Evolutionary conservation across 805 yeast genomes (phyloP).

Genomic region (Nematodospora valgi): DNA sequence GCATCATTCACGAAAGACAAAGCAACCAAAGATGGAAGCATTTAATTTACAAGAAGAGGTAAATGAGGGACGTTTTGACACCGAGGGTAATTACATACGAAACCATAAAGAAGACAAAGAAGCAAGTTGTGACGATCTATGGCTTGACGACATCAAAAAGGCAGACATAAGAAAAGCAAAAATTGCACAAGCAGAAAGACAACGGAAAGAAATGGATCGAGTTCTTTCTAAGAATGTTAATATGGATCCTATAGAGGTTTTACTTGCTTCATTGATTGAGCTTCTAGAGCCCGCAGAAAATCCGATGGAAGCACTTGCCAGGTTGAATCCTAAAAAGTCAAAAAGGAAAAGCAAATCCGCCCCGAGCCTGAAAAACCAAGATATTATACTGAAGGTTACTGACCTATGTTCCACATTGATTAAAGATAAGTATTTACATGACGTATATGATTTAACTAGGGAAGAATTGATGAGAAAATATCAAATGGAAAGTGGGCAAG

Average conservation of each 20-base stretch:
- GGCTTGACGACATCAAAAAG: slow-evolving; percentile 14
- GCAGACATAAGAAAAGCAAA: slow-evolving; percentile 35
- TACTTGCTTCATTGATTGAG: slow-evolving; percentile 32
- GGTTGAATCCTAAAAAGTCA: slow-evolving; percentile 28
- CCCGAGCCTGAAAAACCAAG: slow-evolving; percentile 12
- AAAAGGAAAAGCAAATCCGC: slow-evolving; percentile 17
- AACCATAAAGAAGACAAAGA: slow-evolving; percentile 32
- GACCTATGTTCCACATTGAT: slow-evolving; percentile 45
- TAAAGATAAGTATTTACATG: slow-evolving; percentile 35
- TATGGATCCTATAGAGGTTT: slow-evolving; percentile 9
- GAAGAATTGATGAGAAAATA: slow-evolving; percentile 50
- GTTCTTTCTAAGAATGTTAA: slow-evolving; percentile 12
- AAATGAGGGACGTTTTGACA: slow-evolving; percentile 58
- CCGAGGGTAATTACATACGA: slow-evolving; percentile 51
- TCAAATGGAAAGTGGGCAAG: slow-evolving; percentile 21
- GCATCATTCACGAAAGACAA: slow-evolving; percentile 9
- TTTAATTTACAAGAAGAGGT: slow-evolving; percentile 58
- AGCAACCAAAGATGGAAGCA: slow-evolving; percentile 52
- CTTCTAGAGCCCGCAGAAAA: slow-evolving; percentile 58
- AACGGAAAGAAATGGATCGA: slow-evolving; percentile 14
- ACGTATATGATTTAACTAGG: slow-evolving; percentile 50
- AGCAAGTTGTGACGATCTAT: slow-evolving; percentile 19
- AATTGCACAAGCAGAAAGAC: slow-evolving; percentile 41
- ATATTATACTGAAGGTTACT: slow-evolving; percentile 38
- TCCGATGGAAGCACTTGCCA: slow-evolving; percentile 51